Percentiles rank a stretch among this genome's conserved stretches.
phyloP scores from a whole-genome alignment of 805 yeast species.

The Nakazawaea molendinolei region DNA sequence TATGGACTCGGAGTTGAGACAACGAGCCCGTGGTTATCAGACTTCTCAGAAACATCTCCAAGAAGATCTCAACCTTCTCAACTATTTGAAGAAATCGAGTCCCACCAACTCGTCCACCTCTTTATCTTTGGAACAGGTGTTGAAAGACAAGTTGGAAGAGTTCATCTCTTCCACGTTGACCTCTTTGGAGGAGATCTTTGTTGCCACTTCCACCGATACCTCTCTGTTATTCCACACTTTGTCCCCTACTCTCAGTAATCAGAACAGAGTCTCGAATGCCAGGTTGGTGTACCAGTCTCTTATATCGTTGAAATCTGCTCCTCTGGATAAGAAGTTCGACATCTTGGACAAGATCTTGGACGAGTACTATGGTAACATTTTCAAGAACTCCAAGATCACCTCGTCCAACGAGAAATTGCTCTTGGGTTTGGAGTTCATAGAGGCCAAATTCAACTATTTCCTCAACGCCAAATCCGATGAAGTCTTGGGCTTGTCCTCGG shows the following conservation, averaged over 20 bases:
- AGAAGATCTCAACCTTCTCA: slow-evolving; percentile 4
- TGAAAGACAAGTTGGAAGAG: slow-evolving; percentile 5
- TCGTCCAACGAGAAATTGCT: slow-evolving; percentile 12
- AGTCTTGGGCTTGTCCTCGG: slow-evolving; percentile 2
- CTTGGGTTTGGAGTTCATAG: slow-evolving; percentile 27
- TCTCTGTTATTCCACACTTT: background rate
- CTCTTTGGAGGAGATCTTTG: slow-evolving; percentile 6
- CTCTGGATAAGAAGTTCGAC: slow-evolving; percentile 6
- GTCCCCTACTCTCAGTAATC: background rate
- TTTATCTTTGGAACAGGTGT: slow-evolving; percentile 6
- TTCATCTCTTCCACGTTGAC: slow-evolving; percentile 11
- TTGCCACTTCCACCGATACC: background rate
- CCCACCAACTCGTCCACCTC: slow-evolving; percentile 2
- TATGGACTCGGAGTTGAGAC: slow-evolving; percentile 4
- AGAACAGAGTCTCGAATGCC: slow-evolving; percentile 1
- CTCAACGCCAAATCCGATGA: slow-evolving; percentile 23
- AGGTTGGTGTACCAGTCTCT: slow-evolving; percentile 9
- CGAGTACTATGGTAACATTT: slow-evolving; percentile 9
- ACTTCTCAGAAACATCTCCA: too few relatives aligned
- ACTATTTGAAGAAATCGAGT: slow-evolving; percentile 9
- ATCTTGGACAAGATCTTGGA: slow-evolving; percentile 10
- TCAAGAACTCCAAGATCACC: slow-evolving; percentile 6
- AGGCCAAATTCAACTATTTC: slow-evolving; percentile 26
- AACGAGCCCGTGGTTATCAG: background rate
- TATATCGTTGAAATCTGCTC: slow-evolving; percentile 1